phyloP scores from a whole-genome alignment of 2,329 filamentous ascomycete genomes.

The Chrysosporium keratinophilum region DNA sequence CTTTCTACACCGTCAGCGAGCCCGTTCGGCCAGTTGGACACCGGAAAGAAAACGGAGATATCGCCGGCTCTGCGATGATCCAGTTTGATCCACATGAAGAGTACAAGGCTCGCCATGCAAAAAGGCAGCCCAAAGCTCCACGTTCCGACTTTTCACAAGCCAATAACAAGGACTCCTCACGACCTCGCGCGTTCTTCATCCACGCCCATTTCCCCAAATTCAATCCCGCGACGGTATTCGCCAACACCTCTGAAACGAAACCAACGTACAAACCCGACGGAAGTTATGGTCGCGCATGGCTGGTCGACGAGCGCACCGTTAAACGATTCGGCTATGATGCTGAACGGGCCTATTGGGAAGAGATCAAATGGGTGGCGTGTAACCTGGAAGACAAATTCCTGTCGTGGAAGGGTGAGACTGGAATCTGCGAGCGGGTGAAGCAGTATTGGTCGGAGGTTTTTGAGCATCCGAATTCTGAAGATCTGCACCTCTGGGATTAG shows the following conservation, averaged over 20 bases:
- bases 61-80: slow-evolving; percentile 32
- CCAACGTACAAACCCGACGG: slow-evolving; percentile 30
- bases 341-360: slow-evolving; percentile 33
- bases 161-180: slow-evolving; percentile 10
- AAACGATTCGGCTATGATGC: slow-evolving; percentile 30
- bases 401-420: slow-evolving; percentile 24
- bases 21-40: slow-evolving; percentile 28
- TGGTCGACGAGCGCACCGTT: slow-evolving; percentile 25
- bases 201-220: slow-evolving; percentile 35
- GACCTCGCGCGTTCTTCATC: slow-evolving; percentile 29
- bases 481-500: background rate
- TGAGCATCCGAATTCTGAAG: background rate
- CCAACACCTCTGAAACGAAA: slow-evolving; percentile 28
- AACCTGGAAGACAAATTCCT: slow-evolving; percentile 26
- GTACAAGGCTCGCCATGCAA: slow-evolving; percentile 27
- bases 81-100: slow-evolving; percentile 31
- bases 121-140: slow-evolving; percentile 26
- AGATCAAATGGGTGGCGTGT: slow-evolving; percentile 34
- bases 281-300: slow-evolving; percentile 30
- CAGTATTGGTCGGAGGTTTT: slow-evolving; percentile 17
- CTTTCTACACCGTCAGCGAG: slow-evolving; percentile 36
- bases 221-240: slow-evolving; percentile 31
- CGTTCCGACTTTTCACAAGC: slow-evolving; percentile 1
- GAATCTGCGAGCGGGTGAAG: slow-evolving; percentile 17
- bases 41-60: slow-evolving; percentile 19